These are phyloP conservation scores for Boletus reticulatus DNA, from an alignment of 768 basidiomycete species.

Conservation along the genomic window DNA sequence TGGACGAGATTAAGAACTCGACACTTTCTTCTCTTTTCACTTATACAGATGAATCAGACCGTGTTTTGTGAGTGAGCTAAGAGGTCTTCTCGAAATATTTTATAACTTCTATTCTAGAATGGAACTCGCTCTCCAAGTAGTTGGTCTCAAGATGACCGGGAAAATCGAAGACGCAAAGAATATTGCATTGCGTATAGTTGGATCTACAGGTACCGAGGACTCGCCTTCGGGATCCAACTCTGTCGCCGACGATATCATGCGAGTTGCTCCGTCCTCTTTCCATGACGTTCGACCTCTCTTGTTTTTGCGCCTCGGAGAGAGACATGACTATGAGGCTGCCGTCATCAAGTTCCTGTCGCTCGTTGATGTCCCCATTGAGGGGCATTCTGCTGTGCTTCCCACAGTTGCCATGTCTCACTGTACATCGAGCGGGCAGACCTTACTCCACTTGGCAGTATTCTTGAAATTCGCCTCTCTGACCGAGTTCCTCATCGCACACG, in stretches of 20 bases:
- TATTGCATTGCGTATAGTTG: constrained; percentile 90
- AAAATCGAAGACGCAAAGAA: constrained; percentile 92
- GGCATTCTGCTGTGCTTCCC: constrained; percentile 39
- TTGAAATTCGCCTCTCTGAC: constrained; percentile 73
- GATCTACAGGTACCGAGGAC: constrained; percentile 58
- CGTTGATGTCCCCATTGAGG: constrained; percentile 61
- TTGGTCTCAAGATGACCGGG: constrained; percentile 95
- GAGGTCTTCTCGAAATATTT: constrained; percentile 4
- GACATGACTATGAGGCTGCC: constrained; percentile 66
- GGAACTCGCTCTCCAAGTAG: constrained; percentile 93
- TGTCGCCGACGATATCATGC: constrained; percentile 48
- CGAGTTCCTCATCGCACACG: constrained; percentile 66
- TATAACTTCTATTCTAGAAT: constrained; percentile 52
- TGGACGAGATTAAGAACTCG: constrained; percentile 58
- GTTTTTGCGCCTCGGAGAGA: constrained; percentile 51
- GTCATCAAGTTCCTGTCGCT: constrained; percentile 81
- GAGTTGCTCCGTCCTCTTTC: constrained; percentile 44
- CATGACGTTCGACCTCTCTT: constrained; percentile 59
- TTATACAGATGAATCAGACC: constrained; percentile 87
- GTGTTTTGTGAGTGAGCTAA: constrained; percentile 65
- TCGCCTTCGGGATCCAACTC: constrained; percentile 35
- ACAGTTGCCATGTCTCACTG: constrained; percentile 64
- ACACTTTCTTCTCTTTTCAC: constrained; percentile 70
- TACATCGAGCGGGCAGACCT: constrained; percentile 74
- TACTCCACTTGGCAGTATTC: constrained; percentile 85